Evolutionary conservation across 805 yeast genomes (phyloP).

Genomic region (Danielia oregonensis): DNA sequence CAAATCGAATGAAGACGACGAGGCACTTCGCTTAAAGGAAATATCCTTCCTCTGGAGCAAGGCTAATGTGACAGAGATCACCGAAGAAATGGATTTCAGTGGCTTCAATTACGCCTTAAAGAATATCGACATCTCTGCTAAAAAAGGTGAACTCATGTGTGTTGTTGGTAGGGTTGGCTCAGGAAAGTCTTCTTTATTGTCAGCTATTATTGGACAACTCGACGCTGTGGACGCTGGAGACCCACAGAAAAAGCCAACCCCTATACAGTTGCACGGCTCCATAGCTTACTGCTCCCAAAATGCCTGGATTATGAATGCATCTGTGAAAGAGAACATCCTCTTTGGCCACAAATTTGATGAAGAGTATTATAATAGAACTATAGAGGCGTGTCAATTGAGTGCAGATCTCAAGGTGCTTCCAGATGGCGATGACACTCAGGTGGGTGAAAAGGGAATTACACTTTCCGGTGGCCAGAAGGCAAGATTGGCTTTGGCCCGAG

Average conservation of each 20-base stretch:
- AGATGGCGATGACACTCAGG: slow-evolving; percentile 40
- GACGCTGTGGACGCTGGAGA: slow-evolving; percentile 10
- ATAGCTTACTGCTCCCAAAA: slow-evolving; percentile 39
- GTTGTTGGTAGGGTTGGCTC: slow-evolving; percentile 16
- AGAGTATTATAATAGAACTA: slow-evolving; percentile 27
- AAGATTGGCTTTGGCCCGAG: slow-evolving; percentile 38
- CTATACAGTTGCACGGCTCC: slow-evolving; percentile 25
- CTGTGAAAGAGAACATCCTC: slow-evolving; percentile 37
- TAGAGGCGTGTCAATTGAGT: slow-evolving; percentile 35
- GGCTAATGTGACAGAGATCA: slow-evolving; percentile 1
- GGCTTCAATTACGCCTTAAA: slow-evolving; percentile 25
- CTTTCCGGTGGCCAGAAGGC: slow-evolving; percentile 44
- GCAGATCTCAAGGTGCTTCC: slow-evolving; percentile 34
- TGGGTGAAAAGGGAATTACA: slow-evolving; percentile 43
- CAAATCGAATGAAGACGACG: slow-evolving; percentile 1
- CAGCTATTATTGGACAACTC: slow-evolving; percentile 14
- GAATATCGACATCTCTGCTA: slow-evolving; percentile 5
- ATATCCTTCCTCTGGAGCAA: slow-evolving; percentile 14
- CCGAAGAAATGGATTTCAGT: slow-evolving; percentile 9
- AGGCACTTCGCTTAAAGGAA: slow-evolving; percentile 5
- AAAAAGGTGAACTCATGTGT: slow-evolving; percentile 14
- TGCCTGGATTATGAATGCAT: slow-evolving; percentile 40
- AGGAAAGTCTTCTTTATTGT: slow-evolving; percentile 13
- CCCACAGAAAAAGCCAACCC: slow-evolving; percentile 4
- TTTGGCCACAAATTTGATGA: slow-evolving; percentile 34